Conservation (phyloP, 177 flowering plant genomes). For the Vitis hybrid region DNA sequence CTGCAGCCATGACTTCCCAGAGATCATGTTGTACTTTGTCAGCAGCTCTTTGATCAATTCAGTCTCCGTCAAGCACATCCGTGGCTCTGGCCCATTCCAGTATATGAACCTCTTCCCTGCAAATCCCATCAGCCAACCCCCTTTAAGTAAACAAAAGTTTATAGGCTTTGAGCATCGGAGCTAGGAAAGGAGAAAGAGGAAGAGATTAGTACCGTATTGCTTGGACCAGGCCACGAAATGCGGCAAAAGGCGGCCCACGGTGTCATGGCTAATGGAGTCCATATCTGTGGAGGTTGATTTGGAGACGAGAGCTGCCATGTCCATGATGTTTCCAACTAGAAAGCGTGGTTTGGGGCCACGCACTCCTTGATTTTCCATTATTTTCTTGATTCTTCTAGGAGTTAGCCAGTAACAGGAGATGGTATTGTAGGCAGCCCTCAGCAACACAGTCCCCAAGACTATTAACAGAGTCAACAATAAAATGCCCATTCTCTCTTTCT, state of each 20-base stretch:
- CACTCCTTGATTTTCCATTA: constrained; percentile 93
- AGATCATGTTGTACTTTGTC: constrained; percentile 55
- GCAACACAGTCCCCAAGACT: constrained; percentile 14
- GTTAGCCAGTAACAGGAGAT: constrained; percentile 64
- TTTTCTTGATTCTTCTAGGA: constrained; percentile 74
- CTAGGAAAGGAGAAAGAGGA: not conserved
- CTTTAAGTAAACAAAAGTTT: too few species aligned
- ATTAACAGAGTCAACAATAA: constrained; percentile 17
- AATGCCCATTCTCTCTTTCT: constrained; percentile 13
- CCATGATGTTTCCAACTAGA: constrained; percentile 70
- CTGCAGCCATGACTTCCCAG: constrained; percentile 90
- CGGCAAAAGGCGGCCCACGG: constrained; percentile 78
- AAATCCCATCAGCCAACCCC: not conserved
- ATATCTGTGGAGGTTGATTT: constrained; percentile 62
- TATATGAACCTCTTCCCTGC: constrained; percentile 81
- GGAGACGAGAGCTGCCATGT: constrained; percentile 59
- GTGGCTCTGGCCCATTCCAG: constrained; percentile 89
- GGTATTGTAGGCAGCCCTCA: constrained; percentile 37
- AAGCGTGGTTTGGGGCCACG: constrained; percentile 83
- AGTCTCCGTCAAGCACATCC: constrained; percentile 81
- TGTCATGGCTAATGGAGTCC: constrained; percentile 66
- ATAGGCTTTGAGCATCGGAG: too few species aligned
- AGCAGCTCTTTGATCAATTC: constrained; percentile 73
- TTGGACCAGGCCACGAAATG: constrained; percentile 81
- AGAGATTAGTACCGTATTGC: constrained; percentile 51